phyloP scores from a whole-genome alignment of 352 stramenopile genomes.

The Globisporangium polare region DNA sequence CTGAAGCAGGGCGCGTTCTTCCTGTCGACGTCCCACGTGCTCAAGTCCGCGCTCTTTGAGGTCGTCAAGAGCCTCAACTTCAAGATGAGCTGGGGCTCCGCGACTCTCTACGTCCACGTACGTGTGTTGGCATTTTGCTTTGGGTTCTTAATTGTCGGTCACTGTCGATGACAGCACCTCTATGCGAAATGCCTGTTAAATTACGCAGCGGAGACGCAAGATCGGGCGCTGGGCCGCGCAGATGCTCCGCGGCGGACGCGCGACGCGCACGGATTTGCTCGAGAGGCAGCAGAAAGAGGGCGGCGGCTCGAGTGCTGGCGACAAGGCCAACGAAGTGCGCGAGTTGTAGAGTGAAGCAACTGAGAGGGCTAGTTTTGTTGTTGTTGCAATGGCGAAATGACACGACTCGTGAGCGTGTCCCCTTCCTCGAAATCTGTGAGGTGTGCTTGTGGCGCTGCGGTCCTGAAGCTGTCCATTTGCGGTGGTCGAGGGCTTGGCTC shows the following conservation, averaged over 20 bases:
- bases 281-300: constrained; percentile 33
- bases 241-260: constrained; percentile 76
- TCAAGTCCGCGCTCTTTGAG: constrained; percentile 78
- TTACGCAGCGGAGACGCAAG: constrained; percentile 54
- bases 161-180: neutral
- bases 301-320: constrained; percentile 3
- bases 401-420: too few relatives aligned
- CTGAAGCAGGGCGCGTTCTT: constrained; percentile 85
- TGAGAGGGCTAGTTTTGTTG: too few relatives aligned
- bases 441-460: too few relatives aligned
- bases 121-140: constrained; percentile 14
- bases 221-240: constrained; percentile 84
- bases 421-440: too few relatives aligned
- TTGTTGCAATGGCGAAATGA: too few relatives aligned
- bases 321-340: constrained; percentile 6
- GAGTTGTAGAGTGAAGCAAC: neutral
- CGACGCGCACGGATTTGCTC: constrained; percentile 70
- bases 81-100: constrained; percentile 80
- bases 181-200: neutral
- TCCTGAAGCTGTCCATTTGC: neutral
- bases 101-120: constrained; percentile 85
- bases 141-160: neutral
- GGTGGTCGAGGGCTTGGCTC: too few relatives aligned
- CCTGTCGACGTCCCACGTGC: constrained; percentile 75
- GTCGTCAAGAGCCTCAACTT: constrained; percentile 73